Percentiles rank a stretch among this genome's conserved stretches.
phyloP scores from a whole-genome alignment of 192 early-diverging fungal genomes.

The Haplosporangium gracile region DNA sequence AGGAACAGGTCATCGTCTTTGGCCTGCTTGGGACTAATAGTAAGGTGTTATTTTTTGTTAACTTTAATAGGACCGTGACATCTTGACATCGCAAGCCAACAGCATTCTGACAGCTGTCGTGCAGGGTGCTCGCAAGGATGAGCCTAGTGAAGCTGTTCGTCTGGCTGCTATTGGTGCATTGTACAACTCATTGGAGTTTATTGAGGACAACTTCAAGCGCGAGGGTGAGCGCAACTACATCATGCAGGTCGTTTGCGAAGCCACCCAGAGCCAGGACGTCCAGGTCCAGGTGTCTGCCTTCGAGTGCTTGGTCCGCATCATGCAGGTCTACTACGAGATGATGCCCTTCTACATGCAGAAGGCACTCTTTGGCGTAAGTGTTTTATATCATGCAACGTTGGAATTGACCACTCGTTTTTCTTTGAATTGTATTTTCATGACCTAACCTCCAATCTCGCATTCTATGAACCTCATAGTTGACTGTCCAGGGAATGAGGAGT shows the following conservation, averaged over 20 bases:
- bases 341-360: constrained; percentile 98
- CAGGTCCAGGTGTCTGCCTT: constrained; percentile 90
- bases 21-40: background rate
- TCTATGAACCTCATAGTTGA: constrained; percentile 65
- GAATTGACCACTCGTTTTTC: background rate
- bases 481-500: constrained; percentile 92
- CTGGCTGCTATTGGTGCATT: constrained; percentile 91
- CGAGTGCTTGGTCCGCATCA: constrained; percentile 97
- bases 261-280: constrained; percentile 82
- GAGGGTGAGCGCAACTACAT: constrained; percentile 98
- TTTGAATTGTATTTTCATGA: background rate
- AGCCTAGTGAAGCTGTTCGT: constrained; percentile 89
- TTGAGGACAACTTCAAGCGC: constrained; percentile 92
- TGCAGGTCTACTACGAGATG: constrained; percentile 96
- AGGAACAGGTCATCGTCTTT: background rate
- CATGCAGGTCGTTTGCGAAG: constrained; percentile 99
- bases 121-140: constrained; percentile 95
- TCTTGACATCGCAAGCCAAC: constrained; percentile 87
- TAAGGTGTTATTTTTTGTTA: background rate
- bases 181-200: constrained; percentile 96
- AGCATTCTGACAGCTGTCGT: constrained; percentile 95
- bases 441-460: background rate
- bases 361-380: constrained; percentile 89
- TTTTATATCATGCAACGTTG: background rate
- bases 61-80: constrained; percentile 74